These are phyloP conservation scores for Triangularia verruculosa DNA, from an alignment of 2,329 filamentous ascomycete species.

Conservation along the genomic window DNA sequence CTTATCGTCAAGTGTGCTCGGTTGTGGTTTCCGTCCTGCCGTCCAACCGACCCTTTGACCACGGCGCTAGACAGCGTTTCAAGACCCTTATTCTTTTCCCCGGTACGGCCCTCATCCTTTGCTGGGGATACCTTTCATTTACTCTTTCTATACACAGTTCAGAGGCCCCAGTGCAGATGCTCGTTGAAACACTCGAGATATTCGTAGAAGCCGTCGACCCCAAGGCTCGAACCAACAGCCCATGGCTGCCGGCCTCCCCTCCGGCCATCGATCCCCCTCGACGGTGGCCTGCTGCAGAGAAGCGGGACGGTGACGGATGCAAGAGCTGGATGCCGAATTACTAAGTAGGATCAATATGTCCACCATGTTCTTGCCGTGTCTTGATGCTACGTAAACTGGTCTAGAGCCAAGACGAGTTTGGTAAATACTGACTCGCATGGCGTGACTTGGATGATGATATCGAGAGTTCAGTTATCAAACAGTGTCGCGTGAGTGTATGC, in stretches of 20 bases:
- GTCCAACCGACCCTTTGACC: background rate
- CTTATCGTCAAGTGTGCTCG: constrained; percentile 1
- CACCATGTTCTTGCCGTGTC: background rate
- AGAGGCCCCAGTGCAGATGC: too few species aligned
- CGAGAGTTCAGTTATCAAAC: background rate
- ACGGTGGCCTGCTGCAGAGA: background rate
- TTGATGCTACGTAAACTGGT: background rate
- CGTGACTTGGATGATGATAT: background rate
- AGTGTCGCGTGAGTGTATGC: background rate
- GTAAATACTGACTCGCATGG: background rate
- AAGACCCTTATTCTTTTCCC: background rate
- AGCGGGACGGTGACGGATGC: background rate
- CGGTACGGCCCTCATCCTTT: too few species aligned
- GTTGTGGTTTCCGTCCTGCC: background rate
- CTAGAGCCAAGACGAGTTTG: background rate
- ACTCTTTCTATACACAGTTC: too few species aligned
- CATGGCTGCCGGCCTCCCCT: background rate
- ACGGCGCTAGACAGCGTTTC: background rate
- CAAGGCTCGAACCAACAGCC: background rate
- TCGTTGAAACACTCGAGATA: too few species aligned
- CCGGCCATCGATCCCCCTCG: background rate
- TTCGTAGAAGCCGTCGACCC: too few species aligned
- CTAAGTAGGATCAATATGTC: background rate
- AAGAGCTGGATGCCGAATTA: background rate
- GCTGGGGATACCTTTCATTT: background rate